Conservation (phyloP, 805 yeast genomes). For the Lachancea kluyveri region DNA sequence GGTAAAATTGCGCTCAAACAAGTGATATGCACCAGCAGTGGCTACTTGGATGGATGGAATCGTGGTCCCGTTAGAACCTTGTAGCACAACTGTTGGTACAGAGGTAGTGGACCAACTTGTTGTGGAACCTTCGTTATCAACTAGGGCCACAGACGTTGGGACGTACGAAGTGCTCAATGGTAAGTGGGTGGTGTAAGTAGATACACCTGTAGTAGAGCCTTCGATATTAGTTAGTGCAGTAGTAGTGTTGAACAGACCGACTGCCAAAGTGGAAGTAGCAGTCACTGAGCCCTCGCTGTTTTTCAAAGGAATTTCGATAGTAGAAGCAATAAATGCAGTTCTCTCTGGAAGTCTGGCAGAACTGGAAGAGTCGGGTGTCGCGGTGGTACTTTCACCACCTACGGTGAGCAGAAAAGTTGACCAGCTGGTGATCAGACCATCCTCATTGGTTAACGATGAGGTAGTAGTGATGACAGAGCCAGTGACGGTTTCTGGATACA, state of each 20-base stretch:
- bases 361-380: too few species aligned
- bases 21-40: conserved; percentile 2
- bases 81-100: conserved; percentile 1
- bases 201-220: neutral
- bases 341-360: neutral
- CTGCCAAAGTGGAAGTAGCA: neutral
- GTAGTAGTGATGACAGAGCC: conserved; percentile 1
- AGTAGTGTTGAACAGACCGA: conserved; percentile 1
- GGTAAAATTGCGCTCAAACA: too few species aligned
- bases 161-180: neutral
- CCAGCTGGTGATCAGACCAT: neutral
- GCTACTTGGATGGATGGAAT: neutral
- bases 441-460: conserved; percentile 1
- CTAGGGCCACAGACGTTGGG: neutral
- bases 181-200: neutral
- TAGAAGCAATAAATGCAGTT: conserved; percentile 1
- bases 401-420: neutral
- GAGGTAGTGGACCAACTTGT: conserved; percentile 1
- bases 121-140: neutral
- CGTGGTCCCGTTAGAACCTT: neutral
- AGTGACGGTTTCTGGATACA: too few species aligned
- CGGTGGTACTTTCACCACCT: neutral
- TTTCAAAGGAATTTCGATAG: conserved; percentile 1
- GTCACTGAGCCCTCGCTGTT: conserved; percentile 1
- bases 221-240: neutral